Percentiles rank a stretch among this genome's conserved stretches.
Evolutionary conservation across 768 basidiomycete species (phyloP).

Genomic region (Boletales sp.): DNA sequence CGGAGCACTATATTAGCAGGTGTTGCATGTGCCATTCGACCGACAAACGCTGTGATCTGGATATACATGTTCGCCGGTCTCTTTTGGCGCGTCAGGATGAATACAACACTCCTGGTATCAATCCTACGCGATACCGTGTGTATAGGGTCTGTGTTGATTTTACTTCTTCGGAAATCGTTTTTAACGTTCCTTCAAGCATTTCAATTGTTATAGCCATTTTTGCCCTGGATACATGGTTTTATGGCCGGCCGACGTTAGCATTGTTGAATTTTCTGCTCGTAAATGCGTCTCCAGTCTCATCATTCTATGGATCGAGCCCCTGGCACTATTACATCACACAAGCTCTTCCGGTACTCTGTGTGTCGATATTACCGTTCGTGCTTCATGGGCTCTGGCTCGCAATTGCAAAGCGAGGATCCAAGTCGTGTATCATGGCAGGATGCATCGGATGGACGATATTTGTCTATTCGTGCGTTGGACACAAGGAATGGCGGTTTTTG

Average conservation of each 20-base stretch:
- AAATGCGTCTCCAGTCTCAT: slow-evolving; percentile 81
- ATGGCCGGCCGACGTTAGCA: slow-evolving; percentile 64
- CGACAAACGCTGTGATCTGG: slow-evolving; percentile 90
- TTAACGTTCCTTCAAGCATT: slow-evolving; percentile 16
- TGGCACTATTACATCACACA: slow-evolving; percentile 91
- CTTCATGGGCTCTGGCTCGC: slow-evolving; percentile 54
- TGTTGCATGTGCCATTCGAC: slow-evolving; percentile 76
- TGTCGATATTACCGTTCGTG: slow-evolving; percentile 69
- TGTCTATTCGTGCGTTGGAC: slow-evolving; percentile 77
- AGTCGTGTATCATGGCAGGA: slow-evolving; percentile 45
- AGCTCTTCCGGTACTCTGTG: slow-evolving; percentile 78
- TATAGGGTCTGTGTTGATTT: slow-evolving; percentile 43
- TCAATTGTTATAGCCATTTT: slow-evolving; percentile 31
- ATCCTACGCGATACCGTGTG: slow-evolving; percentile 38
- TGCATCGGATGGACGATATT: slow-evolving; percentile 56
- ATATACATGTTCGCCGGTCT: slow-evolving; percentile 58
- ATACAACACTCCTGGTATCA: slow-evolving; percentile 25
- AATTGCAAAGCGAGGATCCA: slow-evolving; percentile 17
- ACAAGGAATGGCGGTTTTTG: slow-evolving; percentile 98
- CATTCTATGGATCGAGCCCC: slow-evolving; percentile 86
- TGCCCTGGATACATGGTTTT: slow-evolving; percentile 67
- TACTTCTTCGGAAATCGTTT: not conserved
- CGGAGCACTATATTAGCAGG: slow-evolving; percentile 59
- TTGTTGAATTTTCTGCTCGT: slow-evolving; percentile 77
- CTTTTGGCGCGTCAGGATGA: slow-evolving; percentile 48